Base-by-base conservation (phyloP, 2,329 filamentous ascomycete species). In the Westerdykella ornata region DNA sequence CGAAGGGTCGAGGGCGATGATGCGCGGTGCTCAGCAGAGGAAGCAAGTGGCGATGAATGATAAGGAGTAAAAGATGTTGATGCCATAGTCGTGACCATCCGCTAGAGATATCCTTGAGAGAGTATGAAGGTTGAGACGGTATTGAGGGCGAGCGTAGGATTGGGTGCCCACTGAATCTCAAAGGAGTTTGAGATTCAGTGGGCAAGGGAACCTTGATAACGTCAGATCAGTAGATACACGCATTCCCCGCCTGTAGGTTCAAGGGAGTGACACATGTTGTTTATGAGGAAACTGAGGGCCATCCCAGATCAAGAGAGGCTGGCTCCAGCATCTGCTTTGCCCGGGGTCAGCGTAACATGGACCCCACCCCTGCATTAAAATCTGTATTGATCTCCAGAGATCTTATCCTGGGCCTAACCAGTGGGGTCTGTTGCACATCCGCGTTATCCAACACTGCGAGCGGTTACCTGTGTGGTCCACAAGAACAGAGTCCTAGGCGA, bases 221-320 rank as follows among this genome's bases (percentile, higher is more conserved):
- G 48, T 41, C 46, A 44, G 42, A 49, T 54, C 53, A 52, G 56
- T 62, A 61, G 62, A 60, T 59, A 61, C 47, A 53, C 47, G 56
- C 53, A 55, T 52, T 43, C 47, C 54, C 57, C 48, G 39, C 39
- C 42, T 46, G 42, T 39, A 46, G 48, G 52, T 48, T 43, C 44
- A 47, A 57, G 58, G 56, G 54, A 55, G 55, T 59, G 53, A 59
- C 54, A 62, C 56, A 60, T 47, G 49, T 56, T 57, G 53, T 57
- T 62, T 59, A 62, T 57, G 46, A 54, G 51, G 47, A 51, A 48
- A 39, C 39, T 41, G 33, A 20, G 40, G 44, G 41, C 48, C 44
- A 46, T 41, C 45, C 45, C 32, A 37, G 48, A 44, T 37, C 35
- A 37, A 51, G 46, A 47, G 51, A 55, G 52, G 56, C 50, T 54